A percentile compares a stretch with the other conserved stretches of the same genome.
Evolutionary conservation across 177 flowering plant species (phyloP).

Genomic region (Vitis hybrid): DNA sequence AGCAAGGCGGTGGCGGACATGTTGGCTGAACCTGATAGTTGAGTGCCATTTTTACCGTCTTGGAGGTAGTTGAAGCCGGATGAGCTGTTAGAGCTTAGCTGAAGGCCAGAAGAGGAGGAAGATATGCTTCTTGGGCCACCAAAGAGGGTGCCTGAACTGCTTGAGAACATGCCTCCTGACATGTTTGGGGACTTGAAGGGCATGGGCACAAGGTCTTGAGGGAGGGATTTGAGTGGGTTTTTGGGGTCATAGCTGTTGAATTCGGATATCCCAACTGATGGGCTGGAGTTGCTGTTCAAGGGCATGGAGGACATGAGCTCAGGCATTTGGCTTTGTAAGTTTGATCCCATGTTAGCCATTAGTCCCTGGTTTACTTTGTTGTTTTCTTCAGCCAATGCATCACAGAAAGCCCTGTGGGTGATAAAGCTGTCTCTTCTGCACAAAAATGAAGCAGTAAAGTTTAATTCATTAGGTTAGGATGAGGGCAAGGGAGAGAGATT

Average conservation of each 20-base stretch:
- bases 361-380: conserved; percentile 66
- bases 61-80: conserved; percentile 40
- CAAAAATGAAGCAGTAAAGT: not conserved
- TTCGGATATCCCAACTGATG: conserved; percentile 27
- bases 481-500: too few species aligned
- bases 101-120: conserved; percentile 56
- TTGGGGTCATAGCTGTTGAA: conserved; percentile 38
- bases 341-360: conserved; percentile 28
- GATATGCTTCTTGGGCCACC: conserved; percentile 43
- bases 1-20: conserved; percentile 84
- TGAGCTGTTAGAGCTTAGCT: conserved; percentile 49
- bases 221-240: conserved; percentile 51
- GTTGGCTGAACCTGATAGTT: conserved; percentile 38
- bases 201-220: conserved; percentile 54
- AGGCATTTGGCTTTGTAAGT: conserved; percentile 36
- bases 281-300: conserved; percentile 18
- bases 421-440: conserved; percentile 74
- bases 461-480: not conserved
- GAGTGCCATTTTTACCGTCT: conserved; percentile 38
- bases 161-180: conserved; percentile 54
- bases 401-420: conserved; percentile 88
- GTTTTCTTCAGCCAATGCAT: conserved; percentile 68
- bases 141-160: conserved; percentile 47
- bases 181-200: conserved; percentile 51
- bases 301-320: conserved; percentile 42